phyloP scores from a whole-genome alignment of 306 rosid genomes.

The Ochetophila trinervis region DNA sequence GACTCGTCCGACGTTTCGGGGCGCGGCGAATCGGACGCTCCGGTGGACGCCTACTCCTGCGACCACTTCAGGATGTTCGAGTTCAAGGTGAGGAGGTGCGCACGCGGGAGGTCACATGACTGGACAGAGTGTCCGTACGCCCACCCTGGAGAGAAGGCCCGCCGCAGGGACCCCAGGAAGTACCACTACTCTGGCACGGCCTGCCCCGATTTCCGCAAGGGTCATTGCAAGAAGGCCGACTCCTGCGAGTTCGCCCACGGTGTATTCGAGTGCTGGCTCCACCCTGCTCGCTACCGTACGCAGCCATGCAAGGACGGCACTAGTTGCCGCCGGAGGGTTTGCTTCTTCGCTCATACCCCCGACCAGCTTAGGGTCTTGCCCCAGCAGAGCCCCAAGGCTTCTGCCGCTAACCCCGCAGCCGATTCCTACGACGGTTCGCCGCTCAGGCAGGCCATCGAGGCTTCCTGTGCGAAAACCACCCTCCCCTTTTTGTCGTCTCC shows the following conservation, averaged over 20 bases:
- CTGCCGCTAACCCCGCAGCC: too few relatives aligned
- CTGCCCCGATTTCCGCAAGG: slow-evolving; percentile 91
- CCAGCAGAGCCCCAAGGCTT: slow-evolving; percentile 42
- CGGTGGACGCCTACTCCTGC: slow-evolving; percentile 83
- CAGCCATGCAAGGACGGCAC: slow-evolving; percentile 97
- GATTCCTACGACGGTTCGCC: slow-evolving; percentile 83
- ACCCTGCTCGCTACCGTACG: slow-evolving; percentile 89
- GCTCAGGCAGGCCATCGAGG: slow-evolving; percentile 39
- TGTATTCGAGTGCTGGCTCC: slow-evolving; percentile 98
- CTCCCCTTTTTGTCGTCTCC: slow-evolving; percentile 46
- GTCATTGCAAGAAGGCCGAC: slow-evolving; percentile 76
- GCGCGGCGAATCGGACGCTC: slow-evolving; percentile 52
- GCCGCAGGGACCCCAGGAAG: slow-evolving; percentile 87
- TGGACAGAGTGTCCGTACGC: slow-evolving; percentile 99
- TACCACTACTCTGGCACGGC: slow-evolving; percentile 86
- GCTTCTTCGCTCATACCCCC: slow-evolving; percentile 93
- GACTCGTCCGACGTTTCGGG: slow-evolving; percentile 43
- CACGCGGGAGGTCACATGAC: slow-evolving; percentile 94
- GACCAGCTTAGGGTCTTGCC: slow-evolving; percentile 80
- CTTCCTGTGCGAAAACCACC: slow-evolving; percentile 18
- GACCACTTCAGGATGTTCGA: slow-evolving; percentile 92
- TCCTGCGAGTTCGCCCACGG: slow-evolving; percentile 91
- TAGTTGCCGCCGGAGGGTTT: slow-evolving; percentile 70
- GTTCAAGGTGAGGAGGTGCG: slow-evolving; percentile 83
- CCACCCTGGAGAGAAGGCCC: slow-evolving; percentile 99